Evolutionary conservation across 305 asterid species (phyloP).

Genomic region (Coffea humblotiana): DNA sequence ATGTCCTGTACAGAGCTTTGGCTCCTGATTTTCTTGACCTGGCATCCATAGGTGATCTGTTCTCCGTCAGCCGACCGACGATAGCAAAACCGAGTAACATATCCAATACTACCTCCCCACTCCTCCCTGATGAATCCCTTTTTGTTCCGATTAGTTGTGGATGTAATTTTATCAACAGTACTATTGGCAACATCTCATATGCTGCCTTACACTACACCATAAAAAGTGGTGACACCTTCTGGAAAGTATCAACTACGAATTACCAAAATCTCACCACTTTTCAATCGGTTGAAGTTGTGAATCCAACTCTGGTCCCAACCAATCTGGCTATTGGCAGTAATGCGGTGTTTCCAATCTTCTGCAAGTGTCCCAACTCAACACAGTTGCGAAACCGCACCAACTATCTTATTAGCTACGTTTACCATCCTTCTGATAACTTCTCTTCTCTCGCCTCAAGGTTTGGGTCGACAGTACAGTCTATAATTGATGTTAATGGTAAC

Average conservation of each 20-base stretch:
- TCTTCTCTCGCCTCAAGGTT: conserved; percentile 50
- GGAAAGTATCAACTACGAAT: conserved; percentile 30
- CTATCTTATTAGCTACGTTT: conserved; percentile 63
- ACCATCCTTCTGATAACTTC: conserved; percentile 59
- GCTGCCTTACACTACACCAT: conserved; percentile 51
- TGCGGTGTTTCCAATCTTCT: conserved; percentile 64
- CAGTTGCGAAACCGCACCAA: conserved; percentile 36
- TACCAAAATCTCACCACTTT: conserved; percentile 68
- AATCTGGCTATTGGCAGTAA: conserved; percentile 35
- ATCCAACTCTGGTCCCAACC: conserved; percentile 50
- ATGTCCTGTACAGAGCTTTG: conserved; percentile 57
- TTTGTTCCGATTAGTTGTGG: conserved; percentile 73
- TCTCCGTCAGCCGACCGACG: conserved; percentile 68
- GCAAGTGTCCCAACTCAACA: conserved; percentile 62
- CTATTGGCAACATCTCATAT: conserved; percentile 50
- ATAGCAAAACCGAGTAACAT: conserved; percentile 69
- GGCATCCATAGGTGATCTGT: conserved; percentile 82
- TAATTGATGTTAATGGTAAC: conserved; percentile 50
- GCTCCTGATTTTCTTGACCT: conserved; percentile 62
- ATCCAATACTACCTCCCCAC: conserved; percentile 42
- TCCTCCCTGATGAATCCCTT: conserved; percentile 51
- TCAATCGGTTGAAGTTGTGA: conserved; percentile 66
- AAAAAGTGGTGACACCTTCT: conserved; percentile 51
- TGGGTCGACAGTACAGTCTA: conserved; percentile 42
- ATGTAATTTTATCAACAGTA: conserved; percentile 55